phyloP scores from a whole-genome alignment of 2,329 filamentous ascomycete species.

The Geosmithia morbida region DNA sequence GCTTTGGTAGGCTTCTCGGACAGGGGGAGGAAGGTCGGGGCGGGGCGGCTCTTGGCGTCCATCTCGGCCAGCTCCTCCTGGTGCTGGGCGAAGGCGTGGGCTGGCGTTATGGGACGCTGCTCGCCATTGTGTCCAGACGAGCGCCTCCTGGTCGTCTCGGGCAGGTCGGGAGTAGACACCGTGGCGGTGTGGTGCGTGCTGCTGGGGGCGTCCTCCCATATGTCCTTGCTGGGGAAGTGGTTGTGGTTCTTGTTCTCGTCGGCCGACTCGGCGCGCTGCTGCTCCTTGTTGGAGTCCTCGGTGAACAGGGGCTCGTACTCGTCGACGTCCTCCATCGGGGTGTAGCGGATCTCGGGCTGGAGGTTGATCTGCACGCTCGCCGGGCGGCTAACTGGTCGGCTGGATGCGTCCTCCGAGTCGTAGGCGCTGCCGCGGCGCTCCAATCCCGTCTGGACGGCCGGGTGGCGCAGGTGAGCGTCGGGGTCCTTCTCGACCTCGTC shows the following conservation, averaged over 20 bases:
- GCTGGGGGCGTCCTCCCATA: conserved; percentile 92
- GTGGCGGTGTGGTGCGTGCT: conserved; percentile 68
- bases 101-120: conserved; percentile 36
- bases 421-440: conserved; percentile 47
- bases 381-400: conserved; percentile 35
- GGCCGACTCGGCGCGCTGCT: conserved; percentile 16
- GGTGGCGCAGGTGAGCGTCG: conserved; percentile 53
- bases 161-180: conserved; percentile 60
- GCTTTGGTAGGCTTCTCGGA: conserved; percentile 11
- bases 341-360: conserved; percentile 39
- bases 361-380: conserved; percentile 40
- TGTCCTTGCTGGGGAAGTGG: conserved; percentile 81
- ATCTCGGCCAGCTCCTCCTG: conserved; percentile 52
- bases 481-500: conserved; percentile 74
- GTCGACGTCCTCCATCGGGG: conserved; percentile 72
- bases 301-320: conserved; percentile 94
- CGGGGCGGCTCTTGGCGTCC: conserved; percentile 17
- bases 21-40: conserved; percentile 26
- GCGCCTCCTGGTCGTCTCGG: conserved; percentile 19
- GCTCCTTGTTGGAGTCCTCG: conserved; percentile 48
- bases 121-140: conserved; percentile 11
- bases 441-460: conserved; percentile 65
- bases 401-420: conserved; percentile 42
- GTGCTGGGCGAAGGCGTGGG: conserved; percentile 49
- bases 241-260: conserved; percentile 42